Evolutionary conservation across 441 rosid genomes (phyloP), one percentile per base, ranked within the genome.

Genomic region (Flueggea neowawraea): DNA sequence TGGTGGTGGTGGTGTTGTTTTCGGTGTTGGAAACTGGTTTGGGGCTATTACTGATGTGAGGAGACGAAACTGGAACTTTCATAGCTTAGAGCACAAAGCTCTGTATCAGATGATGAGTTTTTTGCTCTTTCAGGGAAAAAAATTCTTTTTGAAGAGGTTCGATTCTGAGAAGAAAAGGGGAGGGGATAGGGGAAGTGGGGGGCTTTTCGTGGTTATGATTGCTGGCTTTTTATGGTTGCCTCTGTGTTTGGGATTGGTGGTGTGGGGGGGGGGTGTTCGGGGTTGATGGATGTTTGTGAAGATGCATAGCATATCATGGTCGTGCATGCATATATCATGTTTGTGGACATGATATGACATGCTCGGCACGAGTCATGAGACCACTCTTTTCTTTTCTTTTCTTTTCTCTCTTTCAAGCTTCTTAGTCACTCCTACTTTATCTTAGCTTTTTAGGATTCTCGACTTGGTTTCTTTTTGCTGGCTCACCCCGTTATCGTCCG

Each of bases 171-270:
- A 6, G 57, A 51, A 62, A 31, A 13, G 61, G 49, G 39, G 65
- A 52, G 64, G 51, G 57, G 14, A 39, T 12, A 10, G 31, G 41
- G 57, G 43, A 47, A 63, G 11, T 10, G 65, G 76, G 77, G 73
- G 84, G 76, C 78, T 80, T 84, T 81, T 77, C 48, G 68, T 52
- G 65, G 83, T 63, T 70, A 73, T 73, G 84, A 80, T 74, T 74
- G 77, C 15, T 15, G 76, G 69, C 83, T 73, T 91, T 84, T 82
- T 87, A 85, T 87, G 73, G 57, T 80, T 62, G 87, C 80, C 78
- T 74, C 72, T 55, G 84, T 68, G 85, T 36, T 36, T 8, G 41
- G 41, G 41, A 36, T n/a, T n/a, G n/a, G n/a, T n/a, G n/a, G n/a
- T n/a, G n/a, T n/a, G 41, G 9, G 6, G 41, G 6, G 9, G 41